A percentile compares a stretch with the other conserved stretches of the same genome.
Evolutionary conservation across 2,329 filamentous ascomycete genomes (phyloP).

Genomic region (Colletotrichum liaoningense): DNA sequence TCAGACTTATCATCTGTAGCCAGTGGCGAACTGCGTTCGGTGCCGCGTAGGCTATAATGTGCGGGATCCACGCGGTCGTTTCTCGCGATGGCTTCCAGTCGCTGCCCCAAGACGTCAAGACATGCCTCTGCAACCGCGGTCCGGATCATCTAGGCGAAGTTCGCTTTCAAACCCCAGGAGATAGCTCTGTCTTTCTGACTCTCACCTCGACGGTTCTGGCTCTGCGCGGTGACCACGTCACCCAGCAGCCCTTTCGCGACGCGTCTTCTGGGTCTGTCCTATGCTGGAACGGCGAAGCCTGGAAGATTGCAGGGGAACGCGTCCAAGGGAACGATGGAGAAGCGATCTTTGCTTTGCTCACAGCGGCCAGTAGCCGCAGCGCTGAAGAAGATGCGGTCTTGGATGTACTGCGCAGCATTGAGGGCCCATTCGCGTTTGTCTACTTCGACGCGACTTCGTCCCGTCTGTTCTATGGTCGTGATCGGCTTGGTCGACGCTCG

Average conservation of each 20-base stretch:
- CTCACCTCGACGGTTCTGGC: slow-evolving; percentile 91
- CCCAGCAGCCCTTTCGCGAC: slow-evolving; percentile 78
- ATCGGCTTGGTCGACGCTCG: slow-evolving; percentile 88
- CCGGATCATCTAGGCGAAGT: slow-evolving; percentile 67
- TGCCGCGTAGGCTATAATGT: slow-evolving; percentile 57
- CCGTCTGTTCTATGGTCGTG: slow-evolving; percentile 83
- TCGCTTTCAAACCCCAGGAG: slow-evolving; percentile 41
- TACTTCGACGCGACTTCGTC: slow-evolving; percentile 76
- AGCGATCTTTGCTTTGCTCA: slow-evolving; percentile 71
- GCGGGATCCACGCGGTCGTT: slow-evolving; percentile 69
- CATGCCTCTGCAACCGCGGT: slow-evolving; percentile 65
- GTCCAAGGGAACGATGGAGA: slow-evolving; percentile 85
- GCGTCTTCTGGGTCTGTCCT: slow-evolving; percentile 70
- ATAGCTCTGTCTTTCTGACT: slow-evolving; percentile 58
- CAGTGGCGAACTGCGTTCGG: too few species aligned
- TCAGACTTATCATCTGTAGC: not conserved
- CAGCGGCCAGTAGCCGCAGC: slow-evolving; percentile 49
- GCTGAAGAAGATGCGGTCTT: slow-evolving; percentile 52
- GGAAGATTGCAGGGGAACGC: slow-evolving; percentile 72
- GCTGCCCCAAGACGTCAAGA: slow-evolving; percentile 51
- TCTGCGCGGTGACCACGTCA: slow-evolving; percentile 80
- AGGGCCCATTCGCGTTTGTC: slow-evolving; percentile 91
- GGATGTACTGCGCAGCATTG: slow-evolving; percentile 68
- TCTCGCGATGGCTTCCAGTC: slow-evolving; percentile 47
- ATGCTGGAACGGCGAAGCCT: slow-evolving; percentile 98